Percentiles rank a stretch among this genome's conserved stretches.
Evolutionary conservation across 257 asterid genomes (phyloP).

Genomic region (Nicotiana benthamiana): DNA sequence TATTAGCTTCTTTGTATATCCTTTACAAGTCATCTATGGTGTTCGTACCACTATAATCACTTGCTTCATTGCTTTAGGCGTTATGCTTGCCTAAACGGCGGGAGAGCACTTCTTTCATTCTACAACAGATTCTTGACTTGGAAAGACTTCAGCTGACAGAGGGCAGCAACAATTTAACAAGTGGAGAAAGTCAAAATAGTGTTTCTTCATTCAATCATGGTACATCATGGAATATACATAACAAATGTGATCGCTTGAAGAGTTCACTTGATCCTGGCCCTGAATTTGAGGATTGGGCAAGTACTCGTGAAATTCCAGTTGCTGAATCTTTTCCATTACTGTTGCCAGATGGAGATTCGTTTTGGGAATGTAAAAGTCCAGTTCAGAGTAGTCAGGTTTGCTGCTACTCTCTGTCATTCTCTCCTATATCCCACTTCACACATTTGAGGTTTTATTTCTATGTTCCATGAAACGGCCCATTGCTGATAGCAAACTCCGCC

Average conservation of each 20-base stretch:
- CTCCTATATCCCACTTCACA: neutral
- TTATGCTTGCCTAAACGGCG: neutral
- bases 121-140: constrained; percentile 61
- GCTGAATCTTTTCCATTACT: constrained; percentile 30
- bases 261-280: constrained; percentile 21
- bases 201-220: constrained; percentile 21
- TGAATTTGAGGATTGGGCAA: constrained; percentile 20
- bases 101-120: constrained; percentile 25
- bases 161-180: constrained; percentile 20
- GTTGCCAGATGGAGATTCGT: constrained; percentile 2
- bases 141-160: constrained; percentile 46
- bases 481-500: neutral
- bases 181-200: constrained; percentile 19
- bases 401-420: neutral
- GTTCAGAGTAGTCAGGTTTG: constrained; percentile 7
- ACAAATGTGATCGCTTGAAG: constrained; percentile 21
- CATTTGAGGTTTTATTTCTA: neutral
- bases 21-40: neutral
- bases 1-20: neutral
- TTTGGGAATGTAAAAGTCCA: constrained; percentile 9
- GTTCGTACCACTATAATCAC: neutral
- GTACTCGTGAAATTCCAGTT: constrained; percentile 21
- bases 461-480: neutral
- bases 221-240: constrained; percentile 20
- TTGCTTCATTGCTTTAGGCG: neutral